A percentile compares a stretch with the other conserved stretches of the same genome.
Evolutionary conservation across 2,329 filamentous ascomycete genomes (phyloP).

Genomic region (Thielaviopsis populi): DNA sequence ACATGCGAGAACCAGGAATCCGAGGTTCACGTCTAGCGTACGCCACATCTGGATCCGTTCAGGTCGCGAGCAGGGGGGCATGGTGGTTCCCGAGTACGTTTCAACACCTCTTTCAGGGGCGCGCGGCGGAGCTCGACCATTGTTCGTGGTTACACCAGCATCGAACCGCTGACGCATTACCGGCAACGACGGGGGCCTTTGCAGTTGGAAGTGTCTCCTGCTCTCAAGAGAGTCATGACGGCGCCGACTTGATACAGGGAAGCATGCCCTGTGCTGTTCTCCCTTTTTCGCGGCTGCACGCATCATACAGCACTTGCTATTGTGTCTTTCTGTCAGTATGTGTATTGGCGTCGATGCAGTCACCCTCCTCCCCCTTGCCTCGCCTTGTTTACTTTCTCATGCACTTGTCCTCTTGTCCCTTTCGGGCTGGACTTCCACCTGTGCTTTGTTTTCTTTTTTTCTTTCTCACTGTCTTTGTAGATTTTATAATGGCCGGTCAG

Average conservation of each 20-base stretch:
- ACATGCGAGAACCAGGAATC: slow-evolving; percentile 43
- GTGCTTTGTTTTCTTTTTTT: not conserved
- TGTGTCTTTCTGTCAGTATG: not conserved
- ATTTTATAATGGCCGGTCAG: not conserved
- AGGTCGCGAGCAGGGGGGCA: not conserved
- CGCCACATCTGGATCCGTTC: slow-evolving; percentile 13
- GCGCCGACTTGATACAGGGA: not conserved
- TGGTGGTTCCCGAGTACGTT: not conserved
- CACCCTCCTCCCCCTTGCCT: not conserved
- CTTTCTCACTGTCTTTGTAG: not conserved
- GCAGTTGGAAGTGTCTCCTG: not conserved
- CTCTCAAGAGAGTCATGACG: not conserved
- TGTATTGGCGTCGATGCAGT: not conserved
- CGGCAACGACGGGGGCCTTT: not conserved
- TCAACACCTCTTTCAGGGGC: not conserved
- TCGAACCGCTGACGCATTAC: not conserved
- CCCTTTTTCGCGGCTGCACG: not conserved
- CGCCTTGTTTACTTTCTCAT: not conserved
- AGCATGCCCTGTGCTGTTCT: not conserved
- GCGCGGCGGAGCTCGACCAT: not conserved
- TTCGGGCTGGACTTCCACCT: not conserved
- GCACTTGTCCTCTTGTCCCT: not conserved
- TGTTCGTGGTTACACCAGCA: not conserved
- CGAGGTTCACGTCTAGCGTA: slow-evolving; percentile 11
- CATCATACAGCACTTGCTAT: not conserved